Evolutionary conservation across 106 monocot species (phyloP), one percentile per base, ranked within the genome.

Genomic region (Dactylorhiza incarnata): DNA sequence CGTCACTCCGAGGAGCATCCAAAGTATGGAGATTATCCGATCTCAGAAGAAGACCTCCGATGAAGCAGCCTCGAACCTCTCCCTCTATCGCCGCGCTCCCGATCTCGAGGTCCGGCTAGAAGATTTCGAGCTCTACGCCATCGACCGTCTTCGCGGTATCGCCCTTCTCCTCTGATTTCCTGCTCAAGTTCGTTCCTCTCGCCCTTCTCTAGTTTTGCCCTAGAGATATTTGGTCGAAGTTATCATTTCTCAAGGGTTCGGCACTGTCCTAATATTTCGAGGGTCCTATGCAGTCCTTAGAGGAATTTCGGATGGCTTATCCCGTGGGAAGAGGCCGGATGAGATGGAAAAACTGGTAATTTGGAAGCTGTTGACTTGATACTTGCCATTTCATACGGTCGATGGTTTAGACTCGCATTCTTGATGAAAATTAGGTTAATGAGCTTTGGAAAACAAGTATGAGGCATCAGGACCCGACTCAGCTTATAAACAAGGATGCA

Each of bases 261-360:
- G 22, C 29, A 29, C 24, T 29, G 69, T 0, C 16, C 49, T 49
- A 72, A 49, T 9, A 52, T 65, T 65, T 65, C 26, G 65, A 24
- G 63, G 63, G 24, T 71, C 19, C 48, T 68, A 45, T 72, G 74
- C 77, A 99, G 97, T 94, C 19, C 86, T 99, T 9, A 91, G 88
- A 74, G 94, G 84, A 24, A 91, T 99, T n/a, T 91, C 89, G 14
- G 94, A 99, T 84, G 94, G 86, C 4, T 74, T 99, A 20, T 91
- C 94, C 23, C 91, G 94, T 2, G 97, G 89, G 20, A 94, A 76
- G 85, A 94, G 85, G 52, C 86, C 82, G 6, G 97, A 99, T 7
- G 97, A 99, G 55, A 99, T 99, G 94, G 85, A 91, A 61, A 91
- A 89, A 81, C 72, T 93, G 93, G 96, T 97, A 78, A 76, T 29